Base-by-base conservation (phyloP, 1,139 yeast genomes). In the Hansenula lynferdii region DNA sequence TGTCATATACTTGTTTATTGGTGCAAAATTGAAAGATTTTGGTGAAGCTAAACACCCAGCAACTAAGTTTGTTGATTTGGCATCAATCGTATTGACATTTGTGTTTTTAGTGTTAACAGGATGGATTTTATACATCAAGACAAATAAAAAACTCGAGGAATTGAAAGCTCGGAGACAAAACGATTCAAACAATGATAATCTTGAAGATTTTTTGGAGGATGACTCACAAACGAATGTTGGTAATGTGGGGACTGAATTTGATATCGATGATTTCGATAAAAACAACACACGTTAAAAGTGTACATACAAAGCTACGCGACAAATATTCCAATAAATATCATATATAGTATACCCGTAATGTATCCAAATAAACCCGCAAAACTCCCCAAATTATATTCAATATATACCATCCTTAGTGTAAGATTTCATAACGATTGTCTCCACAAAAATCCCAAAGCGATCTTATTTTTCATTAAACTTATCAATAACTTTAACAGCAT, bases 1-100 rank as follows among this genome's bases (percentile, higher is more conserved):
- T 44, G 58, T 86, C 27, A 69, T 87, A 41, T 90, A 85, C 54
- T 64, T 86, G 8, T 90, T 87, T 56, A 76, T 89, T 34, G 98
- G 97, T 5, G 74, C 79, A 38, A 77, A 89, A 44, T 58, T 92
- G 31, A 85, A 81, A 42, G 76, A 75, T 38, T 64, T 92, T 40
- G 94, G 95, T 1, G 76, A 76, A 40, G 67, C 75, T 6, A 71
- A 74, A 39, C 74, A 80, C 29, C 50, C 68, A 3, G 57, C 71
- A 3, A 65, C 83, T 6, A 76, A 75, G 51, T 37, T 82, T 20
- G 66, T 85, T 11, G 94, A 89, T 56, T 15, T 30, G 12, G 26
- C 20, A 5, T 30, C 33, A 3, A 21, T 30, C n/a, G 25, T 30
- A 5, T 30, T 30, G 14, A 30, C 33, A 9, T 22, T 30, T 22